Evolutionary conservation across 2,329 filamentous ascomycete genomes (phyloP).

Genomic region (Kalaharituber pfeilii): DNA sequence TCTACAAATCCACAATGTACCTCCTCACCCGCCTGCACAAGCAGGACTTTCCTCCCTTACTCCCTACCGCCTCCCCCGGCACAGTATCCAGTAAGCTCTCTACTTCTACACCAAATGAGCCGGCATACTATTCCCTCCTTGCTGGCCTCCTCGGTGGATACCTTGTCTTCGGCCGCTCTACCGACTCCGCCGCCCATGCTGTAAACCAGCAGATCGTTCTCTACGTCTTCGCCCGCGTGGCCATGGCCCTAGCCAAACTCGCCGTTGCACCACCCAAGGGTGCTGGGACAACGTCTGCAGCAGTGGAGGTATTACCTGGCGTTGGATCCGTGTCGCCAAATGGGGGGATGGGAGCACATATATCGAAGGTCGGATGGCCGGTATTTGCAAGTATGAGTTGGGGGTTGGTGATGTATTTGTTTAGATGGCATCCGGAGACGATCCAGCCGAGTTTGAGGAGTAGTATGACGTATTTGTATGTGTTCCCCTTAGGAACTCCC

Average conservation of each 20-base stretch:
- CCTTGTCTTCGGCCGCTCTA: slow-evolving; percentile 65
- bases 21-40: slow-evolving; percentile 46
- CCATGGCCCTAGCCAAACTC: slow-evolving; percentile 67
- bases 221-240: slow-evolving; percentile 87
- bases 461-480: slow-evolving; percentile 96
- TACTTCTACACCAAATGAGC: slow-evolving; percentile 32
- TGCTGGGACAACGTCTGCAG: background rate
- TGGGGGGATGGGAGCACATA: slow-evolving; percentile 9
- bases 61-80: slow-evolving; percentile 28
- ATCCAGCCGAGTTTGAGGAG: slow-evolving; percentile 79
- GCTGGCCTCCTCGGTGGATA: slow-evolving; percentile 82
- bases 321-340: slow-evolving; percentile 6
- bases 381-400: slow-evolving; percentile 81
- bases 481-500: too few species aligned
- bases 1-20: slow-evolving; percentile 76
- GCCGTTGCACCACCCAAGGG: slow-evolving; percentile 45
- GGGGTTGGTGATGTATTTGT: slow-evolving; percentile 90
- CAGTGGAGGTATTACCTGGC: background rate
- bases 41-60: slow-evolving; percentile 23
- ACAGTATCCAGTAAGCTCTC: slow-evolving; percentile 11
- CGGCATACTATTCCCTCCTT: slow-evolving; percentile 66
- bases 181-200: slow-evolving; percentile 41
- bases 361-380: slow-evolving; percentile 61
- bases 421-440: slow-evolving; percentile 77
- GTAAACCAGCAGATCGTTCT: slow-evolving; percentile 96